phyloP scores from a whole-genome alignment of 352 stramenopile species.

The Pythium periplocum region DNA sequence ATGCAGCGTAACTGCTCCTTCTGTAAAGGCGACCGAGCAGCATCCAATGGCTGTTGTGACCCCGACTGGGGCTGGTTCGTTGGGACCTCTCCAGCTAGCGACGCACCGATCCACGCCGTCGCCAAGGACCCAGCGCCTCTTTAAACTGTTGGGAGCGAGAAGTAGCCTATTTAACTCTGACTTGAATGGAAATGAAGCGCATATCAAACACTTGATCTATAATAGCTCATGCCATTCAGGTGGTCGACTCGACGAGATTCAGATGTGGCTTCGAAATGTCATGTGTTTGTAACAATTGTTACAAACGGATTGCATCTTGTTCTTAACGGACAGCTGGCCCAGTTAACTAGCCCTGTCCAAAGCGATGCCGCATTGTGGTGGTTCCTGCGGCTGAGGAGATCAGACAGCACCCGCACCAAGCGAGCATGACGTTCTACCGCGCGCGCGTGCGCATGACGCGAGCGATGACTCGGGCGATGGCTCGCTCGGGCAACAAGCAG shows the following conservation, averaged over 20 bases:
- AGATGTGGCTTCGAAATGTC: constrained; percentile 19
- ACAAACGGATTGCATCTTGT: too few relatives aligned
- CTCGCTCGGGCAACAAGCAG: constrained; percentile 42
- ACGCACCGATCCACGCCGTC: too few relatives aligned
- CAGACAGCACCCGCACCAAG: too few relatives aligned
- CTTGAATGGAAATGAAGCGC: too few relatives aligned
- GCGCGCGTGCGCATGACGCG: constrained; percentile 62
- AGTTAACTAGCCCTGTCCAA: constrained; percentile 7
- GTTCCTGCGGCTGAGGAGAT: constrained; percentile 9
- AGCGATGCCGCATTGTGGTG: constrained; percentile 4
- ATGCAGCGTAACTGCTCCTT: constrained; percentile 21
- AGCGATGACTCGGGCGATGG: constrained; percentile 54
- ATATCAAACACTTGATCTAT: too few relatives aligned
- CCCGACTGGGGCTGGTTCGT: constrained; percentile 72
- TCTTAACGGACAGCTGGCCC: too few relatives aligned
- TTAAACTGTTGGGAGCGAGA: too few relatives aligned
- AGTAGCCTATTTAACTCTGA: too few relatives aligned
- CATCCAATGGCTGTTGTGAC: constrained; percentile 31
- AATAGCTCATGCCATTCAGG: background rate
- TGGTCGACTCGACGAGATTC: constrained; percentile 14
- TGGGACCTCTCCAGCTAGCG: constrained; percentile 23
- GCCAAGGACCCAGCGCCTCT: too few relatives aligned
- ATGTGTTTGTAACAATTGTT: background rate
- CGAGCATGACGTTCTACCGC: constrained; percentile 66
- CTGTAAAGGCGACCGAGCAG: constrained; percentile 10